Conservation (phyloP, 768 basidiomycete species). For the Suillus alpinus region DNA sequence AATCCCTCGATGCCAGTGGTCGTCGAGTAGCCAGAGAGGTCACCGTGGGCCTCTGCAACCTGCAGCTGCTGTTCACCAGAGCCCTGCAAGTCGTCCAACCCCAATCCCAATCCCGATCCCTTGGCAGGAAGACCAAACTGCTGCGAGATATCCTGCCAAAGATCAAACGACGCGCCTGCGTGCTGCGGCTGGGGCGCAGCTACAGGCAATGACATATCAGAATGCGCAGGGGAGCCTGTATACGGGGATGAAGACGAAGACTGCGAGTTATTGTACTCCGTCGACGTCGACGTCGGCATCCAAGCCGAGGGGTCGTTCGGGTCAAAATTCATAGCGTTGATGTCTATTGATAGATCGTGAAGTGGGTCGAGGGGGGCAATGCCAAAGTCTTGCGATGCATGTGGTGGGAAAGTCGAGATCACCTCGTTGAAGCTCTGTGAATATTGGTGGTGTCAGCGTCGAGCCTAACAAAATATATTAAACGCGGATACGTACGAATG, state of each 20-base stretch:
- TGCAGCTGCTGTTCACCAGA: background rate
- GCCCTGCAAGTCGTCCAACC: too few species aligned
- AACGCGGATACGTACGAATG: slow-evolving; percentile 17
- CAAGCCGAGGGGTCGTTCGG: slow-evolving; percentile 11
- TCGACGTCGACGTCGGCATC: slow-evolving; percentile 2
- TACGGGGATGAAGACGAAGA: slow-evolving; percentile 42
- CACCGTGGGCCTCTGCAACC: too few species aligned
- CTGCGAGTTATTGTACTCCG: slow-evolving; percentile 13
- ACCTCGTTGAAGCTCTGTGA: slow-evolving; percentile 22
- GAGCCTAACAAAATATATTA: accelerated
- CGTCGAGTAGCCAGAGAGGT: background rate
- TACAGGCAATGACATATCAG: slow-evolving; percentile 27
- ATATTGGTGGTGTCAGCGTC: background rate
- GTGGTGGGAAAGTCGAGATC: slow-evolving; percentile 23
- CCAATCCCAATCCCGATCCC: background rate
- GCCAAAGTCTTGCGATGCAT: slow-evolving; percentile 14
- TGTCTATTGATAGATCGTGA: slow-evolving; percentile 8
- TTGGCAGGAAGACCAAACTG: background rate
- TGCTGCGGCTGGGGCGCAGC: slow-evolving; percentile 28
- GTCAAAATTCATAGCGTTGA: slow-evolving; percentile 10
- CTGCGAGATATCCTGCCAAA: slow-evolving; percentile 17
- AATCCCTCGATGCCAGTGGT: slow-evolving; percentile 1
- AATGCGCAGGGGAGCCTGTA: slow-evolving; percentile 38
- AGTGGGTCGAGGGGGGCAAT: slow-evolving; percentile 28
- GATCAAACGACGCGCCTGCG: slow-evolving; percentile 11